Conservation (phyloP, 2,329 filamentous ascomycete genomes). For the Akanthomyces dipterigenus region DNA sequence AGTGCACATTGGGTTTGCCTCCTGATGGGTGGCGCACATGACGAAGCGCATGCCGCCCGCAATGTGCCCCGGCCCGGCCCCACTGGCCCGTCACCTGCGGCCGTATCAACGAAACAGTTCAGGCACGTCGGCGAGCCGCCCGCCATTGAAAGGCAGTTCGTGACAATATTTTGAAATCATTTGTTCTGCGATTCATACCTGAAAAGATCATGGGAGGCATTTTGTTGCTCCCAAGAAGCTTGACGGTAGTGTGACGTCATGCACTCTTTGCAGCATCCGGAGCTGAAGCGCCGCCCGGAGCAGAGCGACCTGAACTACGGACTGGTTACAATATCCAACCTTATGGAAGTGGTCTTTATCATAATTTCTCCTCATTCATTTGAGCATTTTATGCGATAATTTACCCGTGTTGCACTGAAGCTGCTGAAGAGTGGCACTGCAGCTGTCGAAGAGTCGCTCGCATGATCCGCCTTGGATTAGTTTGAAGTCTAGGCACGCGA, state of each 20-base stretch:
- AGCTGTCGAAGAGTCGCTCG: not conserved
- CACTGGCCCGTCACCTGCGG: constrained; percentile 7
- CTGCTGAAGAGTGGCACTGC: not conserved
- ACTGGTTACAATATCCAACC: not conserved
- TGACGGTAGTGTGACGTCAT: constrained; percentile 5
- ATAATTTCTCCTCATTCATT: not conserved
- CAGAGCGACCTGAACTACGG: not conserved
- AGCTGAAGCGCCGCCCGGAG: not conserved
- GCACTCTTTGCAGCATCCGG: not conserved
- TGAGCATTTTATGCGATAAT: not conserved
- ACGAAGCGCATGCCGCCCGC: constrained; percentile 1
- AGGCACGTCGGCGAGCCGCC: not conserved
- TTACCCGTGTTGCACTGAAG: not conserved
- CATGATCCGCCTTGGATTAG: not conserved
- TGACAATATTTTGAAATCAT: not conserved
- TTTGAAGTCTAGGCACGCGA: not conserved
- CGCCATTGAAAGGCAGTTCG: not conserved
- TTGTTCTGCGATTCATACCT: not conserved
- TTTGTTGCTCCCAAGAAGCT: not conserved
- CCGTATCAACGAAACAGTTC: not conserved
- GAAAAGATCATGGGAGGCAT: not conserved
- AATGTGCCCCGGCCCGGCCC: not conserved
- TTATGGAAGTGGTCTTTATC: not conserved
- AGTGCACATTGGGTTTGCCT: not conserved
- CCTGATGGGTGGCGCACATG: constrained; percentile 4